Percentiles rank a stretch among this genome's conserved stretches.
phyloP scores from a whole-genome alignment of 1,284 basidiomycete genomes.

The Cryptococcus maquisensis region DNA sequence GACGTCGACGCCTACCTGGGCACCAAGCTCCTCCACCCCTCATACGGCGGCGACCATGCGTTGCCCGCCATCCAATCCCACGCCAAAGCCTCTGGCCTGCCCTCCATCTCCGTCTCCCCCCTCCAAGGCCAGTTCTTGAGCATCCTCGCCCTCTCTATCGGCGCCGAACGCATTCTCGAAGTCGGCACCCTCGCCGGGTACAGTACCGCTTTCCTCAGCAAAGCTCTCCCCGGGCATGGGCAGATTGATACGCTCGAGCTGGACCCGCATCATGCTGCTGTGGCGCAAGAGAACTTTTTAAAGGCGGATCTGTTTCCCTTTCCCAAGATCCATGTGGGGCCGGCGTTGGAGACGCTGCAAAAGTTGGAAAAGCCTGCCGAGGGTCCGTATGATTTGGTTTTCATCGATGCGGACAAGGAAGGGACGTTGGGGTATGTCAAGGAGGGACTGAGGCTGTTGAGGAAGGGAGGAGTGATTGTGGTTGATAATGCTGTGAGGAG shows the following conservation, averaged over 20 bases:
- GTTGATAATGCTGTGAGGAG: conserved; percentile 38
- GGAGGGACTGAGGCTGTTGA: conserved; percentile 29
- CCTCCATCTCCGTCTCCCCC: conserved; percentile 29
- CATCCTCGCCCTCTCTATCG: conserved; percentile 28
- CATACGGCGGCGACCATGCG: conserved; percentile 20
- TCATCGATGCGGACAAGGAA: conserved; percentile 44
- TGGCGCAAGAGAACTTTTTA: conserved; percentile 37
- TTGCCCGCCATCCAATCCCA: conserved; percentile 15
- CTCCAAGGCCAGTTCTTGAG: conserved; percentile 40
- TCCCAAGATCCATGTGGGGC: conserved; percentile 36
- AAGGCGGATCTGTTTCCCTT: conserved; percentile 39
- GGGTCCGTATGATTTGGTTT: conserved; percentile 39
- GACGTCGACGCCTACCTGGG: conserved; percentile 18
- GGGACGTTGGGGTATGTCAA: conserved; percentile 33
- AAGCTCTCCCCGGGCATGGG: conserved; percentile 31
- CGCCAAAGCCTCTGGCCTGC: conserved; percentile 34
- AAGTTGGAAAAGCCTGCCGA: conserved; percentile 12
- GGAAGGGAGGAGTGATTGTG: conserved; percentile 37
- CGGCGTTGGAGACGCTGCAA: conserved; percentile 28
- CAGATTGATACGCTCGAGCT: conserved; percentile 43
- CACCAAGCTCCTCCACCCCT: conserved; percentile 18
- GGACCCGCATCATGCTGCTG: conserved; percentile 27
- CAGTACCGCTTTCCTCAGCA: conserved; percentile 37
- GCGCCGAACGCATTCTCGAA: conserved; percentile 36
- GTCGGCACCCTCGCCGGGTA: conserved; percentile 43